phyloP scores from a whole-genome alignment of 2,329 filamentous ascomycete genomes.

The Aspergillus bombycis region DNA sequence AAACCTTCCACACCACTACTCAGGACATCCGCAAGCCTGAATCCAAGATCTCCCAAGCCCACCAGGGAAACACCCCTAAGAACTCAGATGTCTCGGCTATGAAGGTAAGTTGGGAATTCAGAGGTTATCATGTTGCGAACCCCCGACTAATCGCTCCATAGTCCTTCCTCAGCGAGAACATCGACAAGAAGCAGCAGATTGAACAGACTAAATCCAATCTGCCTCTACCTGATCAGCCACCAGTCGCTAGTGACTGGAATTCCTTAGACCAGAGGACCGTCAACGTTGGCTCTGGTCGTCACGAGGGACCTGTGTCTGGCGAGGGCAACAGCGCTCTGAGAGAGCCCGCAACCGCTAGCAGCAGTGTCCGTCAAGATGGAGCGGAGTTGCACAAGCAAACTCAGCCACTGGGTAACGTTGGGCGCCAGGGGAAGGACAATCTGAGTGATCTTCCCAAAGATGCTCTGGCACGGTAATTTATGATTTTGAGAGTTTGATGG shows the following conservation, averaged over 20 bases:
- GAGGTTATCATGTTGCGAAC: not conserved
- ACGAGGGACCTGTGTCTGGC: constrained; percentile 56
- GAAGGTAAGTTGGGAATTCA: constrained; percentile 43
- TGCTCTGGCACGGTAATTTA: constrained; percentile 53
- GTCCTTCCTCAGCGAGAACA: constrained; percentile 46
- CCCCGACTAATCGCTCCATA: constrained; percentile 19
- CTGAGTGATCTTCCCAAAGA: constrained; percentile 62
- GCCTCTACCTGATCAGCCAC: constrained; percentile 77
- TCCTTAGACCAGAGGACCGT: constrained; percentile 69
- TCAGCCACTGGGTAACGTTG: constrained; percentile 52
- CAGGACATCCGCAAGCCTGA: constrained; percentile 55
- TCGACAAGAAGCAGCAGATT: constrained; percentile 66
- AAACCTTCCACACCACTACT: constrained; percentile 52
- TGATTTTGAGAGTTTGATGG: not conserved
- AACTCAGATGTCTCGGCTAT: constrained; percentile 50
- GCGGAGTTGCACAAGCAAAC: constrained; percentile 59
- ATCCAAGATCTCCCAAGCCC: constrained; percentile 42
- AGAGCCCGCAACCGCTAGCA: constrained; percentile 62
- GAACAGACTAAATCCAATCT: constrained; percentile 72
- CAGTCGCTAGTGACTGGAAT: constrained; percentile 76
- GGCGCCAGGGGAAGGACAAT: constrained; percentile 64
- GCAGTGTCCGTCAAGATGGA: constrained; percentile 52
- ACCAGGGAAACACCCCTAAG: constrained; percentile 47
- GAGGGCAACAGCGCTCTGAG: constrained; percentile 56
- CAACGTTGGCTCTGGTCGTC: constrained; percentile 68